These are phyloP conservation scores for Didymella pinodella DNA, from an alignment of 2,329 filamentous ascomycete species.

Conservation along the genomic window DNA sequence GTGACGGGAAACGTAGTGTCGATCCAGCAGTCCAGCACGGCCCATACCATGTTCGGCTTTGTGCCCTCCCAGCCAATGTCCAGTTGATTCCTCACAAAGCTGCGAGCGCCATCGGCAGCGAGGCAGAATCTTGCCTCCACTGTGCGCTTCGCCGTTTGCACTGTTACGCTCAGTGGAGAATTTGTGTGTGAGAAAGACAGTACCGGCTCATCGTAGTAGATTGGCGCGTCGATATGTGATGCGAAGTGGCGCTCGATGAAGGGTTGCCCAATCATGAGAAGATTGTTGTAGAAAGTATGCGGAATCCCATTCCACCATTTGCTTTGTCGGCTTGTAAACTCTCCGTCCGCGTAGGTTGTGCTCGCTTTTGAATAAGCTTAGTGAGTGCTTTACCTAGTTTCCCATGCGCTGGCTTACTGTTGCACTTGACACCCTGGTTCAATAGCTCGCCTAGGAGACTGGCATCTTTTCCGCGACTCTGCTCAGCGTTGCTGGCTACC, in stretches of 20 bases:
- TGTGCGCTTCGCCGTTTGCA: not conserved
- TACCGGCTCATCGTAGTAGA: constrained; percentile 54
- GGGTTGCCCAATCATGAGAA: constrained; percentile 61
- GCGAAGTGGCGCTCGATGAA: constrained; percentile 55
- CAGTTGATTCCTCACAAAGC: not conserved
- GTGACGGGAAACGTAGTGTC: not conserved
- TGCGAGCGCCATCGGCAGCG: not conserved
- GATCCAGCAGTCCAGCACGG: not conserved
- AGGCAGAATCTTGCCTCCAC: not conserved
- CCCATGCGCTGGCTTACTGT: not conserved
- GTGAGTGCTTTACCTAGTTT: not conserved
- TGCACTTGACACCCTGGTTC: not conserved
- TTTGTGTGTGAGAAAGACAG: constrained; percentile 27
- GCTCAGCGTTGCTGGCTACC: not conserved
- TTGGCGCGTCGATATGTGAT: constrained; percentile 41
- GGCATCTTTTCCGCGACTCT: not conserved
- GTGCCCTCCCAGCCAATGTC: not conserved
- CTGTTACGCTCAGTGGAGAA: not conserved
- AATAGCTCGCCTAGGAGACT: not conserved
- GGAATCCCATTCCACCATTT: constrained; percentile 58
- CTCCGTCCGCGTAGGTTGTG: constrained; percentile 57
- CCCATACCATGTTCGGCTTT: not conserved
- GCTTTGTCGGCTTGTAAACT: constrained; percentile 59
- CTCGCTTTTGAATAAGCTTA: constrained; percentile 45
- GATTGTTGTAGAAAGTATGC: constrained; percentile 57